phyloP scores from a whole-genome alignment of 2,329 filamentous ascomycete genomes.

The Lithohypha guttulata region DNA sequence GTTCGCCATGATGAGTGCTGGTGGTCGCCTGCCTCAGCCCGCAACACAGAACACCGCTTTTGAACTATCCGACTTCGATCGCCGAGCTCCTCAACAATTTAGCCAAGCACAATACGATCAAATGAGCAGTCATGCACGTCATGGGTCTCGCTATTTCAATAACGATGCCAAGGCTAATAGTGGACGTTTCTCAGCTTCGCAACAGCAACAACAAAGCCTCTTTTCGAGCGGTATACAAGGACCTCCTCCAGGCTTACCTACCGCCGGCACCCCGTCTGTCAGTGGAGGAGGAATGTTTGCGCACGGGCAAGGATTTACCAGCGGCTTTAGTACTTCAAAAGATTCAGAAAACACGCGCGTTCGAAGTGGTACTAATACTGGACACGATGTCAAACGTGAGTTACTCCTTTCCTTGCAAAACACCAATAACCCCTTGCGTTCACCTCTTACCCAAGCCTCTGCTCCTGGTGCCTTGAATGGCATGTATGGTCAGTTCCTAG shows the following conservation, averaged over 20 bases:
- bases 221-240: conserved; percentile 80
- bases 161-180: conserved; percentile 45
- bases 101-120: conserved; percentile 51
- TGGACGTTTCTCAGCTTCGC: conserved; percentile 30
- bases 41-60: conserved; percentile 19
- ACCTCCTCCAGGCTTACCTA: conserved; percentile 89
- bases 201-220: conserved; percentile 46
- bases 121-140: conserved; percentile 60
- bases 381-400: conserved; percentile 93
- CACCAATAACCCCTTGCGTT: conserved; percentile 58
- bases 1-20: conserved; percentile 56
- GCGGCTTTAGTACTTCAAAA: conserved; percentile 55
- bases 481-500: conserved; percentile 73
- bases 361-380: conserved; percentile 53
- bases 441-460: conserved; percentile 77
- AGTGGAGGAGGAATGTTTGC: conserved; percentile 73
- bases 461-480: conserved; percentile 81
- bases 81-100: conserved; percentile 40
- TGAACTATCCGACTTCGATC: conserved; percentile 36
- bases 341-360: conserved; percentile 69
- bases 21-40: conserved; percentile 37
- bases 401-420: conserved; percentile 89
- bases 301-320: conserved; percentile 73
- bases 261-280: conserved; percentile 83
- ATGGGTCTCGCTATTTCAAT: conserved; percentile 81